Percentiles rank a stretch among this genome's conserved stretches.
phyloP scores from a whole-genome alignment of 768 basidiomycete species.

The Boletus rubropictus region DNA sequence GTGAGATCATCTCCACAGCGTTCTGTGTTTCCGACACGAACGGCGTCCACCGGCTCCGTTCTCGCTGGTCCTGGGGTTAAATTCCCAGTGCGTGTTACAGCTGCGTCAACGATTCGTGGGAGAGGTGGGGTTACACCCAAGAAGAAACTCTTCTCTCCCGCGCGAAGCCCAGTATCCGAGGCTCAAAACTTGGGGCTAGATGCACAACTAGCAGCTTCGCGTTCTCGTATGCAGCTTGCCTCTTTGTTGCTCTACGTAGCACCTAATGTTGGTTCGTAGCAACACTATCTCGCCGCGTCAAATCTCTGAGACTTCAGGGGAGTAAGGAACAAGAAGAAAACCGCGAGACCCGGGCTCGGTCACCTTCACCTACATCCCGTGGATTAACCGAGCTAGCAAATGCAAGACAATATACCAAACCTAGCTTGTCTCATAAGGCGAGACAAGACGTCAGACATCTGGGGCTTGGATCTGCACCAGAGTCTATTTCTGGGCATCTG shows the following conservation, averaged over 20 bases:
- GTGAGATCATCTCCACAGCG: constrained; percentile 9
- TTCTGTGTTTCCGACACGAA: constrained; percentile 7
- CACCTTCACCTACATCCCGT: constrained; percentile 6
- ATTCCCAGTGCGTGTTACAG: constrained; percentile 18
- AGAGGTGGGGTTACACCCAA: constrained; percentile 20
- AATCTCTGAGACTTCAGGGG: constrained; percentile 12
- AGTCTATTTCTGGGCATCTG: constrained; percentile 28
- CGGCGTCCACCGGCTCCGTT: constrained; percentile 1
- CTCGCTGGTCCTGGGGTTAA: constrained; percentile 5
- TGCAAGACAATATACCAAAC: constrained; percentile 11
- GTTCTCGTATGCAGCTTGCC: constrained; percentile 18
- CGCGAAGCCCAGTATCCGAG: constrained; percentile 23
- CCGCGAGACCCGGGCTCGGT: not conserved
- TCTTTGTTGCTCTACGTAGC: not conserved
- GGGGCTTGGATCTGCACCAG: constrained; percentile 18
- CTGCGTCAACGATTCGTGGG: constrained; percentile 17
- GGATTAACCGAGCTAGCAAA: constrained; percentile 1
- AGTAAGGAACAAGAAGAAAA: constrained; percentile 8
- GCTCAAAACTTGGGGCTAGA: constrained; percentile 14
- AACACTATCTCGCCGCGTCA: constrained; percentile 8
- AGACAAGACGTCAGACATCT: constrained; percentile 7
- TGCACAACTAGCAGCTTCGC: constrained; percentile 8
- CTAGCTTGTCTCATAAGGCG: constrained; percentile 9
- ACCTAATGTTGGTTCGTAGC: constrained; percentile 9
- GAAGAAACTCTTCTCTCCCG: constrained; percentile 20